Percentiles rank a stretch among this genome's conserved stretches.
Conservation (phyloP, 257 asterid genomes). For the Ajuga chamaepitys region DNA sequence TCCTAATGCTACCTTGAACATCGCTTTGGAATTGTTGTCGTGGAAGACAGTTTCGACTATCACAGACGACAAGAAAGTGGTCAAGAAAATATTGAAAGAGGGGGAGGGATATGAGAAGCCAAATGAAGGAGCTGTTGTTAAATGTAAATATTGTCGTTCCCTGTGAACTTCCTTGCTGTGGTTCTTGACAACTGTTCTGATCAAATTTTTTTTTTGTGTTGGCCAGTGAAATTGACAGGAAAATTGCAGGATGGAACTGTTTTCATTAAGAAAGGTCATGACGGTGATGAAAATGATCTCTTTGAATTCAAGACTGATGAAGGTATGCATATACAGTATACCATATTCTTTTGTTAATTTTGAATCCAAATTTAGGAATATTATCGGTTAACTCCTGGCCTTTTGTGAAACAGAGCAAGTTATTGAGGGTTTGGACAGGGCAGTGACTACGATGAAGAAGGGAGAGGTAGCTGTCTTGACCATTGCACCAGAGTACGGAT, state of each 20-base stretch:
- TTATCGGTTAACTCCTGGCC: neutral
- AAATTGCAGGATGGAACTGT: slow-evolving; percentile 59
- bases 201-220: neutral
- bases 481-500: slow-evolving; percentile 58
- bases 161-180: neutral
- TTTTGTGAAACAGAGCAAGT: slow-evolving; percentile 46
- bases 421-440: slow-evolving; percentile 57
- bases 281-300: slow-evolving; percentile 40
- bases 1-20: slow-evolving; percentile 41
- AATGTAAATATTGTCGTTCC: slow-evolving; percentile 19
- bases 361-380: neutral
- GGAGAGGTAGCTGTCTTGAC: slow-evolving; percentile 51
- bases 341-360: neutral
- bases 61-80: slow-evolving; percentile 63
- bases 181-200: neutral
- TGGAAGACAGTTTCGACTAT: slow-evolving; percentile 60
- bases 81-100: slow-evolving; percentile 53
- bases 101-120: slow-evolving; percentile 72
- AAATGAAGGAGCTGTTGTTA: slow-evolving; percentile 64
- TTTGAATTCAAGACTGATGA: slow-evolving; percentile 69
- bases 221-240: slow-evolving; percentile 59
- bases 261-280: slow-evolving; percentile 43
- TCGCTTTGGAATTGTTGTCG: slow-evolving; percentile 42
- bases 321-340: slow-evolving; percentile 21
- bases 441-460: slow-evolving; percentile 55